Evolutionary conservation across 768 basidiomycete genomes (phyloP).

Genomic region (Sarcomyxa edulis): DNA sequence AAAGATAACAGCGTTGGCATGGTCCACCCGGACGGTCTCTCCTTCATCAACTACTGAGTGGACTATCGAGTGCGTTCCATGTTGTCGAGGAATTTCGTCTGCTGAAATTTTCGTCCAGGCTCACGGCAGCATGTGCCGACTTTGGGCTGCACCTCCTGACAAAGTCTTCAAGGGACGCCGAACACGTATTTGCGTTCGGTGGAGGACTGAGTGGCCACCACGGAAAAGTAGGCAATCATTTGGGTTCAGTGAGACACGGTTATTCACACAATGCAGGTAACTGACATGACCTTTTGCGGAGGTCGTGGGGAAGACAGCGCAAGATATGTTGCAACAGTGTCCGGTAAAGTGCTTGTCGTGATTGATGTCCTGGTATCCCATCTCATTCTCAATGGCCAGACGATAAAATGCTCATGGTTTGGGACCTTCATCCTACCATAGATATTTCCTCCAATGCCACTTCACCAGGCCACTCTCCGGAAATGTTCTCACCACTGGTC

Average conservation of each 20-base stretch:
- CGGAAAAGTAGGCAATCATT: too few species aligned
- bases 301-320: conserved; percentile 62
- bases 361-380: conserved; percentile 7
- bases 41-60: conserved; percentile 61
- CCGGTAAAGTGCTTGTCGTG: too few species aligned
- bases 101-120: conserved; percentile 30
- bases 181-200: conserved; percentile 65
- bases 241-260: too few species aligned
- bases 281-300: conserved; percentile 77
- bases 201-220: conserved; percentile 81
- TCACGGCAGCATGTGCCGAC: conserved; percentile 63
- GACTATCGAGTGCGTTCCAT: conserved; percentile 59
- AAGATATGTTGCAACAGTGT: conserved; percentile 77
- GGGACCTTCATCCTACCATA: conserved; percentile 68
- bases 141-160: conserved; percentile 68
- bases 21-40: conserved; percentile 68
- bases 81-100: conserved; percentile 3
- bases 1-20: conserved; percentile 69
- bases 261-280: too few species aligned
- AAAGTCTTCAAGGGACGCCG: conserved; percentile 40
- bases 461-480: conserved; percentile 22
- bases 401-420: conserved; percentile 81
- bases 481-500: conserved; percentile 21
- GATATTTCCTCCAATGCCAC: conserved; percentile 34
- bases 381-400: conserved; percentile 32